Evolutionary conservation across 2,329 filamentous ascomycete species (phyloP).

Genomic region (Colletotrichum sp.): DNA sequence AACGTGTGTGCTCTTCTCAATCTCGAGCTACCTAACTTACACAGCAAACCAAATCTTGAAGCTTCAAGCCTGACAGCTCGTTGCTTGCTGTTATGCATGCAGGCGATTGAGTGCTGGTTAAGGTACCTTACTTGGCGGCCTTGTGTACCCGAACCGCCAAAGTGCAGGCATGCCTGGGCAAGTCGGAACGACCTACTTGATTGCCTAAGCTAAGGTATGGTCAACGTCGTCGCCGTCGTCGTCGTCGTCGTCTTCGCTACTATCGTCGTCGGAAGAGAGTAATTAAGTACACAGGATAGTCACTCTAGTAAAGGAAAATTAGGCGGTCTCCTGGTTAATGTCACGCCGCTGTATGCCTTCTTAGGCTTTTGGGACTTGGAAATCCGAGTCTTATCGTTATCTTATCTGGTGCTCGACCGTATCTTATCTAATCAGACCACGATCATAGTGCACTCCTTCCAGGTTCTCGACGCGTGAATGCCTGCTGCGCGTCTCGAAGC

Average conservation of each 20-base stretch:
- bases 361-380: no score
- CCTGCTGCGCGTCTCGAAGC: background rate
- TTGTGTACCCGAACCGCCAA: background rate
- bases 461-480: background rate
- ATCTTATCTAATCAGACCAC: background rate
- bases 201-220: background rate
- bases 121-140: background rate
- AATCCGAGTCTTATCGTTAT: background rate
- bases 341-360: no score
- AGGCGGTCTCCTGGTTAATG: no score
- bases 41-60: background rate
- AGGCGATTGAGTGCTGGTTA: background rate
- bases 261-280: no score
- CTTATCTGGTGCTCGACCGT: background rate
- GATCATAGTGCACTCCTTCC: conserved; percentile 4
- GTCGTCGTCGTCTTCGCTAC: no score
- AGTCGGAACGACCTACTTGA: no score
- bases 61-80: background rate
- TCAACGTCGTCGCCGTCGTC: background rate
- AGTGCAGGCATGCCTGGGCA: background rate
- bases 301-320: no score
- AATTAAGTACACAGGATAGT: no score
- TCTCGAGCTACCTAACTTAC: background rate
- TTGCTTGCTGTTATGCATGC: background rate
- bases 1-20: background rate